A percentile compares a stretch with the other conserved stretches of the same genome.
Conservation (phyloP, 495 filamentous ascomycete genomes). For the Xylaria acuta region DNA sequence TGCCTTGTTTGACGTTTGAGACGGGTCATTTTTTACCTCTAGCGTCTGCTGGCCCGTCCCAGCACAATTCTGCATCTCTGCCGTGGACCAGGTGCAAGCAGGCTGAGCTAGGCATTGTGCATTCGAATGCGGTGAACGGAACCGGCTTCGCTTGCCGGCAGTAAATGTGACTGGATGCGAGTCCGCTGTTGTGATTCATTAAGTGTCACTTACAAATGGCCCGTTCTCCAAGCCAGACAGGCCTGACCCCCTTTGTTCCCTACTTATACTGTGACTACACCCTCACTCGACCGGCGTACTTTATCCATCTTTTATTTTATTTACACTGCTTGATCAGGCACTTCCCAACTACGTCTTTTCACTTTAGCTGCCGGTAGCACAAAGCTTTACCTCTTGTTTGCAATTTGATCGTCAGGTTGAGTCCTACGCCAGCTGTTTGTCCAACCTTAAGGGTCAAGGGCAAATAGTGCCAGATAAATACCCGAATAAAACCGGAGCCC, state of each 20-base stretch:
- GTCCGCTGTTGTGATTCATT: background rate
- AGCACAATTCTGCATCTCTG: slow-evolving; percentile 19
- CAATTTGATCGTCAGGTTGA: background rate
- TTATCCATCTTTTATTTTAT: background rate
- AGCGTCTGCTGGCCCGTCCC: slow-evolving; percentile 34
- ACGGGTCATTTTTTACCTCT: slow-evolving; percentile 32
- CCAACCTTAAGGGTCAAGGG: slow-evolving; percentile 4
- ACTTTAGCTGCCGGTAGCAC: background rate
- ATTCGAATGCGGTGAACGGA: slow-evolving; percentile 25
- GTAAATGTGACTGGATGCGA: slow-evolving; percentile 16
- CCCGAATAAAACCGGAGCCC: slow-evolving; percentile 1
- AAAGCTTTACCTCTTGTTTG: background rate
- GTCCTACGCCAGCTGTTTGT: background rate
- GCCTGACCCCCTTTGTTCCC: slow-evolving; percentile 11
- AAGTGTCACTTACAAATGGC: slow-evolving; percentile 4
- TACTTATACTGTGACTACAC: slow-evolving; percentile 16
- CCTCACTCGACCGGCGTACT: background rate
- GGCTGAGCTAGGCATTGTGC: slow-evolving; percentile 16
- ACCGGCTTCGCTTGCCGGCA: slow-evolving; percentile 27
- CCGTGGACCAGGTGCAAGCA: slow-evolving; percentile 7
- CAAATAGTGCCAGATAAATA: background rate
- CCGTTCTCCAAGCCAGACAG: slow-evolving; percentile 18
- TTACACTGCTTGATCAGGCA: background rate
- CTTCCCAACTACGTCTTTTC: background rate
- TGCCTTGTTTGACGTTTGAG: slow-evolving; percentile 39